Evolutionary conservation across 2,329 filamentous ascomycete species (phyloP).

Genomic region (Epichloe hybrida): DNA sequence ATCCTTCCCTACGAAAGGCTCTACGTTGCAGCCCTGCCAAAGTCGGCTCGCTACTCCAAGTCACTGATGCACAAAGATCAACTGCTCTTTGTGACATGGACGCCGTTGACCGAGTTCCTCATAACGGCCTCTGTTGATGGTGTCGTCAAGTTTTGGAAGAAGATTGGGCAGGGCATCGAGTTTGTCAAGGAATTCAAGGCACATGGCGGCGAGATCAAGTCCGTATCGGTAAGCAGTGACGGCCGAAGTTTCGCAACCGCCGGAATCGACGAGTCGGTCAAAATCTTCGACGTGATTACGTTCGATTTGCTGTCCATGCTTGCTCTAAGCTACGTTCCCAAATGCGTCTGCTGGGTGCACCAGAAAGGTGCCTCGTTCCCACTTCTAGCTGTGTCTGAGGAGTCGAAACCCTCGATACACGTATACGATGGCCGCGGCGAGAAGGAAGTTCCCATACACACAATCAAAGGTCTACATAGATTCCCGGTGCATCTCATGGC

Average conservation of each 20-base stretch:
- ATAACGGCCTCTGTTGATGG: conserved; percentile 90
- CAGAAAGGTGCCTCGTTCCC: conserved; percentile 76
- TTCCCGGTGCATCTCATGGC: conserved; percentile 71
- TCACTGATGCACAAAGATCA: conserved; percentile 99
- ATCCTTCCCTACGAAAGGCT: conserved; percentile 90
- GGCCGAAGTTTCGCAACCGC: conserved; percentile 88
- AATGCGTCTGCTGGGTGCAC: conserved; percentile 85
- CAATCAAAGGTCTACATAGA: conserved; percentile 65
- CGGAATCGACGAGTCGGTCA: conserved; percentile 64
- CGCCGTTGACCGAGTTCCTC: conserved; percentile 83
- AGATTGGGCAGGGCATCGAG: conserved; percentile 76
- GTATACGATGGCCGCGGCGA: conserved; percentile 88
- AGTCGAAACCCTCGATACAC: conserved; percentile 55
- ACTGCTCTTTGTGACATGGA: conserved; percentile 74
- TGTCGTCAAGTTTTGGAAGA: conserved; percentile 99
- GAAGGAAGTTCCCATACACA: conserved; percentile 61
- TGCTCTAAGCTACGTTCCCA: conserved; percentile 60
- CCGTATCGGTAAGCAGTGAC: conserved; percentile 75
- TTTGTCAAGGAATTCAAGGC: conserved; percentile 98
- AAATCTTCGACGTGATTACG: conserved; percentile 71
- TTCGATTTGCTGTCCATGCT: conserved; percentile 81
- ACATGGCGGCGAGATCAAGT: conserved; percentile 71
- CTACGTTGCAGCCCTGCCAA: conserved; percentile 80
- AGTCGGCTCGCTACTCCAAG: conserved; percentile 72
- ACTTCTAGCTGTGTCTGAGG: conserved; percentile 69